These are phyloP conservation scores for Mycena capillaripes DNA, from an alignment of 768 basidiomycete genomes.

Conservation along the genomic window DNA sequence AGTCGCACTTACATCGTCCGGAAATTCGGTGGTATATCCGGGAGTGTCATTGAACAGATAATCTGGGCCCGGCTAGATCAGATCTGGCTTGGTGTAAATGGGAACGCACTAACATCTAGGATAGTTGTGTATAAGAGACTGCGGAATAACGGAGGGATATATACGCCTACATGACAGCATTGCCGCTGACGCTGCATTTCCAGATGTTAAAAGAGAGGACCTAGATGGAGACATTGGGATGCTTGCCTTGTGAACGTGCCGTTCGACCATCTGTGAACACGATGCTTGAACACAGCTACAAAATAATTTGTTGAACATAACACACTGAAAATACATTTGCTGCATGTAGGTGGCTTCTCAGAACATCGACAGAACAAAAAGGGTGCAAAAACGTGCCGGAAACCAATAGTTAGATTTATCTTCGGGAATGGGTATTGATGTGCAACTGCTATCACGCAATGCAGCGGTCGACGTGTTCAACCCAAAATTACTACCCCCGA, in stretches of 20 bases:
- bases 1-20: slow-evolving; percentile 31
- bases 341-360: not conserved
- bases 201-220: not conserved
- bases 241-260: slow-evolving; percentile 34
- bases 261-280: slow-evolving; percentile 30
- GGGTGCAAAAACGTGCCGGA: slow-evolving; percentile 9
- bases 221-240: not conserved
- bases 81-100: not conserved
- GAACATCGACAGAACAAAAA: not conserved
- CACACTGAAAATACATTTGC: slow-evolving; percentile 38
- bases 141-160: not conserved
- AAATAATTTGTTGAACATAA: not conserved
- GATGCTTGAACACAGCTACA: not conserved
- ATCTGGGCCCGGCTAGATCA: slow-evolving; percentile 12
- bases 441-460: slow-evolving; percentile 30
- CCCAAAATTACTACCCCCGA: slow-evolving; percentile 36
- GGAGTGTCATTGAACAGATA: slow-evolving; percentile 38
- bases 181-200: slow-evolving; percentile 30
- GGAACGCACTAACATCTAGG: slow-evolving; percentile 10
- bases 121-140: not conserved
- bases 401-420: slow-evolving; percentile 39
- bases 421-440: slow-evolving; percentile 36
- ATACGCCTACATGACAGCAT: slow-evolving; percentile 33
- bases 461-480: slow-evolving; percentile 33
- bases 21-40: slow-evolving; percentile 34